A percentile compares a stretch with the other conserved stretches of the same genome.
Evolutionary conservation across 2,329 filamentous ascomycete genomes (phyloP).

Genomic region (Fusarium longipes): DNA sequence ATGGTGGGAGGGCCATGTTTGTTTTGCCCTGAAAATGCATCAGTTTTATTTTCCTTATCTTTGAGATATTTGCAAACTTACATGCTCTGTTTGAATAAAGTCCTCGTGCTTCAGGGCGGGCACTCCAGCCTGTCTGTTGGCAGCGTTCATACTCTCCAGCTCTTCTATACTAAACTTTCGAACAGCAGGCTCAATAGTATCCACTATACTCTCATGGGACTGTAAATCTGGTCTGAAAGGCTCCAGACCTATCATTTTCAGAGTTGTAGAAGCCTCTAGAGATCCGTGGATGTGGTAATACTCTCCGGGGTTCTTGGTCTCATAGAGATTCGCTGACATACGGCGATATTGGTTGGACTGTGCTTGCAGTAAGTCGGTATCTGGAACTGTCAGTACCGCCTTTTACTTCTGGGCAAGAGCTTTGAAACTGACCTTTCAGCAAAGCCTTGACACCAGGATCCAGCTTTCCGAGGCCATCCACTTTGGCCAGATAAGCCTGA

Average conservation of each 20-base stretch:
- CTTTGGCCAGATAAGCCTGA: constrained; percentile 51
- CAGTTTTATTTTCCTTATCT: not conserved
- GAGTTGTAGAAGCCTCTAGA: constrained; percentile 74
- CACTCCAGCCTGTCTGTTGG: constrained; percentile 69
- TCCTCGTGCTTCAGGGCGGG: constrained; percentile 69
- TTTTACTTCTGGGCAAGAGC: not conserved
- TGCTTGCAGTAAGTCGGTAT: constrained; percentile 76
- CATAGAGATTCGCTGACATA: constrained; percentile 78
- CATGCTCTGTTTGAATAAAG: constrained; percentile 64
- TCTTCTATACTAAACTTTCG: constrained; percentile 64
- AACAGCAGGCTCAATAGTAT: constrained; percentile 69
- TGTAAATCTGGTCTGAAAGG: constrained; percentile 69
- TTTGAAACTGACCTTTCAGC: constrained; percentile 46
- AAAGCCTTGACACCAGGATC: constrained; percentile 50
- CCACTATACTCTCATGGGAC: constrained; percentile 68
- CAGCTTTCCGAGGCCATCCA: constrained; percentile 54
- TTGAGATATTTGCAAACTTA: constrained; percentile 15
- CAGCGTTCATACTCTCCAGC: constrained; percentile 68
- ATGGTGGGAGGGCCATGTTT: constrained; percentile 56
- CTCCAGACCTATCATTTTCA: constrained; percentile 76
- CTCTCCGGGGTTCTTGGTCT: constrained; percentile 71
- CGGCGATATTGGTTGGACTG: constrained; percentile 78
- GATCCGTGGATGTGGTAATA: constrained; percentile 83
- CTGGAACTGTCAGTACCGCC: constrained; percentile 53
- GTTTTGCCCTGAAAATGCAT: constrained; percentile 56